These are phyloP conservation scores for Coemansia sp. DNA, from an alignment of 192 early-diverging fungal genomes.

Conservation along the genomic window DNA sequence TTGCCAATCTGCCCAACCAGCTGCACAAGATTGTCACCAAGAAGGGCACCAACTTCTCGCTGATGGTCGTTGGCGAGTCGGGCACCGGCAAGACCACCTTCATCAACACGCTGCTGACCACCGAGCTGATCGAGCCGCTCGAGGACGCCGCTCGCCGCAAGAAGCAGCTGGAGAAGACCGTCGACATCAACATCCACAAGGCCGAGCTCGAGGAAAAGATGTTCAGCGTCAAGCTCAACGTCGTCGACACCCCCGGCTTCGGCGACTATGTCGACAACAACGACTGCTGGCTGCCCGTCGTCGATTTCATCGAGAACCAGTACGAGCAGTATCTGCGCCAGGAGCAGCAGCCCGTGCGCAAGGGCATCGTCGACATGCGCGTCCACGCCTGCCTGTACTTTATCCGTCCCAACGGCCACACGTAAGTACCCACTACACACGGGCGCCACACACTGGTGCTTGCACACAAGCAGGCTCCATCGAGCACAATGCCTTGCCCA, in stretches of 20 bases:
- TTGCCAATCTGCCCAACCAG: conserved; percentile 98
- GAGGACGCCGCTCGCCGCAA: conserved; percentile 71
- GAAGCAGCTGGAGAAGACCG: conserved; percentile 92
- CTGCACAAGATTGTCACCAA: conserved; percentile 97
- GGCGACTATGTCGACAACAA: conserved; percentile 91
- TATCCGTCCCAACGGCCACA: conserved; percentile 97
- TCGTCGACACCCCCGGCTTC: conserved; percentile 90
- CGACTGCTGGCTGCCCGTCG: conserved; percentile 96
- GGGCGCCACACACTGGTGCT: no score
- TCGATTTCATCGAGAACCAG: conserved; percentile 98
- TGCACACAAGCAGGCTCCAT: not conserved
- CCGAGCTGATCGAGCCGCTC: conserved; percentile 89
- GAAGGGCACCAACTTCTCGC: conserved; percentile 91
- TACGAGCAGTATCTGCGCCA: conserved; percentile 92
- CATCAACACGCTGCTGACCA: conserved; percentile 98
- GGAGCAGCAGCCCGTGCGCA: conserved; percentile 82
- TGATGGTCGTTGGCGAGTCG: conserved; percentile 98
- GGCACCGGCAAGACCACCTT: conserved; percentile 98
- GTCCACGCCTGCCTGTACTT: conserved; percentile 99
- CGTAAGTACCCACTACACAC: conserved; percentile 47
- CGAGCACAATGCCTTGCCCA: not conserved
- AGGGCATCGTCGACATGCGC: conserved; percentile 87
- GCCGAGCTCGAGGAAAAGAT: conserved; percentile 99
- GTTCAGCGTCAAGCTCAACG: conserved; percentile 93
- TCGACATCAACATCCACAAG: conserved; percentile 97